Evolutionary conservation across 106 monocot species (phyloP), one percentile per base, ranked within the genome.

Genomic region (Iris macrosiphon): DNA sequence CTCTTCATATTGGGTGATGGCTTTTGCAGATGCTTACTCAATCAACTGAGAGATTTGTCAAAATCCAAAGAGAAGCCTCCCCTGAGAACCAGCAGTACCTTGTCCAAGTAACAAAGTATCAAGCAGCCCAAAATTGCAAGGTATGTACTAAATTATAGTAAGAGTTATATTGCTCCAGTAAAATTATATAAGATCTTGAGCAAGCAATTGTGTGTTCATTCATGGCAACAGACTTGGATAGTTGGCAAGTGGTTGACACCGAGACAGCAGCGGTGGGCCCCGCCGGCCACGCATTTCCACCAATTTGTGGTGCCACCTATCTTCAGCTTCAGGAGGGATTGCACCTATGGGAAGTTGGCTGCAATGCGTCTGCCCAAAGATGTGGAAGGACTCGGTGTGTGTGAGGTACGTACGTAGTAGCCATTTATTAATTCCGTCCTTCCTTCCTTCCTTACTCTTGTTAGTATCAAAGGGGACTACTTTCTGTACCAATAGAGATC

Each of bases 291-390:
- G 1, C 86, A 96, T 51, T 96, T 96, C 74, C 89, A 96, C 64
- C 89, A 96, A 61, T 96, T 96, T 38, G 96, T 90, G 4, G 96
- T 96, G 8, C 96, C 96, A 0, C 89, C 96, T 0, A 89, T 90
- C 61, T 63, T 86, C 40, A 67, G 72, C 8, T 96, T 96, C 68
- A 62, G 90, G 15, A 50, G 82, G 0, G 96, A 96, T 54, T 96
- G 96, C 80, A 86, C 85, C 33, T 96, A 90, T 31, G 89, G 96
- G 7, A 83, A 77, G 37, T 64, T 96, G 40, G 96, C 96, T 18
- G 96, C 96, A 34, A 90, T 96, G 81, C 71, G 35, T 37, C 77
- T 96, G 25, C 96, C 96, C 13, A 23, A 68, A 17, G 89, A 96
- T 69, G 96, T 96, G 7, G 47, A 75, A 65, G 96, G 82, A 3